phyloP scores from a whole-genome alignment of 805 yeast species.

The Nakazawaea siamensis region DNA sequence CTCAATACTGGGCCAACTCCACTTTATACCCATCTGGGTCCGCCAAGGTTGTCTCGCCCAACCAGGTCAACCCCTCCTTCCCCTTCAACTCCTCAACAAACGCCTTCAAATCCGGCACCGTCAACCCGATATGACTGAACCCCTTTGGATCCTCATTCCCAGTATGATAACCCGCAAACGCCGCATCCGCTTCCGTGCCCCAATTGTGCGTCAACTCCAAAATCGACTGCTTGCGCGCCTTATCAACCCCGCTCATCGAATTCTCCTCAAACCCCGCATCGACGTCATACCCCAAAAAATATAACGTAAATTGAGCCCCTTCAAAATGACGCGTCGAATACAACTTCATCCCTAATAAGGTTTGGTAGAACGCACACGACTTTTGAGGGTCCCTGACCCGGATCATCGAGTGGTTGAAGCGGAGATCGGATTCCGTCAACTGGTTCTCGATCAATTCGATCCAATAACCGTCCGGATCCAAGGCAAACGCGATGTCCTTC shows the following conservation, averaged over 20 bases:
- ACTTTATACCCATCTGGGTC: conserved; percentile 90
- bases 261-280: conserved; percentile 31
- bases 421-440: no score
- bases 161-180: conserved; percentile 67
- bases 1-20: no score
- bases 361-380: conserved; percentile 71
- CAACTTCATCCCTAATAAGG: conserved; percentile 75
- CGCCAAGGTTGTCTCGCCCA: no score
- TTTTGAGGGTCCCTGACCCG: conserved; percentile 78
- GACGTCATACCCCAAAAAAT: conserved; percentile 73
- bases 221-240: conserved; percentile 52
- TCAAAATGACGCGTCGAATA: conserved; percentile 47
- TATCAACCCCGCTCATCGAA: conserved; percentile 23
- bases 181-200: conserved; percentile 82
- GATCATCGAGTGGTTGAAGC: conserved; percentile 93
- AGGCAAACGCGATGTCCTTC: conserved; percentile 84
- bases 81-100: conserved; percentile 45
- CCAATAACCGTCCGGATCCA: conserved; percentile 98
- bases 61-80: no score
- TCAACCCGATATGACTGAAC: conserved; percentile 77
- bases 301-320: conserved; percentile 74
- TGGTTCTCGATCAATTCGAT: conserved; percentile 71
- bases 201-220: conserved; percentile 91
- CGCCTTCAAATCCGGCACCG: conserved; percentile 53
- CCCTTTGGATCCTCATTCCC: conserved; percentile 80